A percentile compares a stretch with the other conserved stretches of the same genome.
Conservation (phyloP, 148 eudicot genomes). For the Talinum fruticosum region DNA sequence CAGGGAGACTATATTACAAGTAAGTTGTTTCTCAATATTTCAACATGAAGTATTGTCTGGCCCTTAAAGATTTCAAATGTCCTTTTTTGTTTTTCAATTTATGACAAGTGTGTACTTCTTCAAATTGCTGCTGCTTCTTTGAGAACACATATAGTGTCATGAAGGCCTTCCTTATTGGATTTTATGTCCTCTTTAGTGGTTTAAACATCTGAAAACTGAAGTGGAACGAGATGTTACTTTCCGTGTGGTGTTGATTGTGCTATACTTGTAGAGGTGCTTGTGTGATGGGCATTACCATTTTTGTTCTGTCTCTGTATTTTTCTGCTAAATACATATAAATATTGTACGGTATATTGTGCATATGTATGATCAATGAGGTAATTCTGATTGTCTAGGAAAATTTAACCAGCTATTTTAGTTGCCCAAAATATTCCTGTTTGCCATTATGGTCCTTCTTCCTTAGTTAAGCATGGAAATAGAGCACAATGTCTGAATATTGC, state of each 20-base stretch:
- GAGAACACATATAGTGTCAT: background rate
- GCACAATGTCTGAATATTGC: background rate
- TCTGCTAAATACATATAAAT: background rate
- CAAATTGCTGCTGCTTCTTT: background rate
- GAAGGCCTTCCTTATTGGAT: background rate
- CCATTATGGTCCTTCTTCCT: background rate
- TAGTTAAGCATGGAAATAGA: background rate
- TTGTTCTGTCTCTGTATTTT: background rate
- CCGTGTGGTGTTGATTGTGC: background rate
- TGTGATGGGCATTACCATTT: background rate
- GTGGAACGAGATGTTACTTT: background rate
- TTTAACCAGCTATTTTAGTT: background rate
- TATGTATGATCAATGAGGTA: background rate
- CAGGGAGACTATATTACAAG: constrained; percentile 80
- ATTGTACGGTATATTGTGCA: background rate
- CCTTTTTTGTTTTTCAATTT: background rate
- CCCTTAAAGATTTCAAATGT: background rate
- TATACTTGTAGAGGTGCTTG: background rate
- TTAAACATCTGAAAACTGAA: constrained; percentile 1
- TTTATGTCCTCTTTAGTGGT: background rate
- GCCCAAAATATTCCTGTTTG: background rate
- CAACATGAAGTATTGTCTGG: background rate
- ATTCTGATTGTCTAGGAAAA: background rate
- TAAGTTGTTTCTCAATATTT: constrained; percentile 19
- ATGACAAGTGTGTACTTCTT: background rate